Evolutionary conservation across 495 filamentous ascomycete genomes (phyloP), one percentile per base, ranked within the genome.

Genomic region (Aspergillus haitiensis): DNA sequence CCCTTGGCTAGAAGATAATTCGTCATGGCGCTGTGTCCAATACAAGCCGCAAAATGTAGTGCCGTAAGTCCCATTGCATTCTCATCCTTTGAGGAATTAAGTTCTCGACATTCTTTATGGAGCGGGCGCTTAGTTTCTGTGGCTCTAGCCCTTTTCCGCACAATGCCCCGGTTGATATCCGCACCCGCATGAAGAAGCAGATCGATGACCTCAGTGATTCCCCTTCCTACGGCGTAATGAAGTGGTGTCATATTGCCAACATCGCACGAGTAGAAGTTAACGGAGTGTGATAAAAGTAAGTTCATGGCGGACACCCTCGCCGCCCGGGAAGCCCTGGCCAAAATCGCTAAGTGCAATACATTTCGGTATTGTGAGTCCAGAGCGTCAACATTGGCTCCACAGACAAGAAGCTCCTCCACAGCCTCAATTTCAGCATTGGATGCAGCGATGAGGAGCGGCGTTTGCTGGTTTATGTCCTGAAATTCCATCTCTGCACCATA

Each of bases 171-270:
- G 45, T 58, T 47, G 3, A 50, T 40, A 32, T 49, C 44, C 34
- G 27, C 56, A 10, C 44, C 44, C 18, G 18, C 9, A 13, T 36
- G 6, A 37, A 54, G 7, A 6, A 49, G 46, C 16, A 54, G 2
- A n/a, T 52, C 21, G 35, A 45, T 45, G 5, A 59, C 60, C 4
- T 42, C 51, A 27, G 57, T 58, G 32, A 72, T 58, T 34, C 69
- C 67, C 10, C 48, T 55, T 11, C 33, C 47, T 35, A 69, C 64
- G 9, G 72, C 72, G 11, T 44, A 60, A 10, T 35, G 60, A 7
- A 72, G 60, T 37, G 69, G 69, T 32, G 70, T 68, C 51, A 45
- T 39, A 47, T 61, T 59, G 4, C 55, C 31, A 7, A 50, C 21
- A 51, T 70, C 70, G 10, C 27, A 55, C 3, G 27, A 33, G 13